Base-by-base conservation (phyloP, 129 eudicot genomes). In the Lactuca saligna region DNA sequence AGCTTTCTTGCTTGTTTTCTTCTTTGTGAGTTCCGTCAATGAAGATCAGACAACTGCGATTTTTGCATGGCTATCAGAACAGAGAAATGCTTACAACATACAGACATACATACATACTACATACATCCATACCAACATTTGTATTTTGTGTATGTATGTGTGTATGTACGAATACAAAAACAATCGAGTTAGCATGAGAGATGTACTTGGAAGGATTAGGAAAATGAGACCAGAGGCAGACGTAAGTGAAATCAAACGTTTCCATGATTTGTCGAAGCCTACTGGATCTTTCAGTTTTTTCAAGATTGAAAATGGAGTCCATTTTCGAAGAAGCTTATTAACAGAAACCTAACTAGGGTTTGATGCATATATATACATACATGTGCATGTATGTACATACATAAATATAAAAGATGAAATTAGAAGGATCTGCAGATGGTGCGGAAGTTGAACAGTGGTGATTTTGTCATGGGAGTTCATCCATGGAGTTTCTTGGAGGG, bases 141-240 rank as follows among this genome's bases (percentile, higher is more conserved):
- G 13, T 65, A 29, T 41, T 3, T 3, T 39, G 17, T 32, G 44
- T 48, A 4, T 17, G 3, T 54, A 16, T 37, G 3, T 75, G 13
- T 66, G 49, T 57, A 13, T 54, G 37, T 17, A 33, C 17, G 12
- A 5, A 29, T 15, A 12, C 17, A 8, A 53, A 25, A 35, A 14
- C 4, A 69, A 46, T 46, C 12, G 50, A 32, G 8, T 15, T 49
- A 25, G 65, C 7, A 3, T 4, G 31, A 65, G 60, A 41, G 29
- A 72, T 58, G 61, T 76, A 93, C 98, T 79, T 86, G 72, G 86
- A 74, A 29, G 85, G 89, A 5, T 57, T 83, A 57, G 87, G 80
- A 10, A 83, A 54, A 76, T 81, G 85, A 66, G 86, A 80, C 99
- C 97, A 89, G n/a, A 93, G 88, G 75, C 92, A 93, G 73, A 89